These are phyloP conservation scores for Aspergillus pseudoviridinutans DNA, from an alignment of 2,329 filamentous ascomycete species.

Conservation along the genomic window DNA sequence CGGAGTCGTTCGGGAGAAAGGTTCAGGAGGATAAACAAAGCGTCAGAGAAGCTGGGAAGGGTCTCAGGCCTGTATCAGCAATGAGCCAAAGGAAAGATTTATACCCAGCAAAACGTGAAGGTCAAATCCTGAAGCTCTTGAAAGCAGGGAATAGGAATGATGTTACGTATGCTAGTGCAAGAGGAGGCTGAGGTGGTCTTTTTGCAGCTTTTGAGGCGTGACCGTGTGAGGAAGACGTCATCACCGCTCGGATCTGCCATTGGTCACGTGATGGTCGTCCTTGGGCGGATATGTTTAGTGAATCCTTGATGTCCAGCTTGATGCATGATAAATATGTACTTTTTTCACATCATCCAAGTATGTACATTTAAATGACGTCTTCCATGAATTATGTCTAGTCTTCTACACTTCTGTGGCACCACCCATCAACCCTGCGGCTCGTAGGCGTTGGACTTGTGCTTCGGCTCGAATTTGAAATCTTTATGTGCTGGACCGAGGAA, in stretches of 20 bases:
- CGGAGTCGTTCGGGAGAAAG: conserved; percentile 4
- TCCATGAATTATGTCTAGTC: neutral
- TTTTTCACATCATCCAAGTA: neutral
- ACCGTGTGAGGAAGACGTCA: conserved; percentile 29
- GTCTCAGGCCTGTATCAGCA: neutral
- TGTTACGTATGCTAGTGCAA: neutral
- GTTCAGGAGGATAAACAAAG: conserved; percentile 16
- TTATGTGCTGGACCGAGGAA: conserved; percentile 88
- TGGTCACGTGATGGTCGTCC: conserved; percentile 9
- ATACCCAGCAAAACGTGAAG: conserved; percentile 3
- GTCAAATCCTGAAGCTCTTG: neutral
- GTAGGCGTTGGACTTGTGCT: conserved; percentile 94
- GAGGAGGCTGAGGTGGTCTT: conserved; percentile 70
- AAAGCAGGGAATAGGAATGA: neutral
- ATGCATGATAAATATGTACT: neutral
- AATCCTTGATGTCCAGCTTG: neutral
- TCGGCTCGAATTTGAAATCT: conserved; percentile 90
- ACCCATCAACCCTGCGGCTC: conserved; percentile 59
- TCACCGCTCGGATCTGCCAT: conserved; percentile 13
- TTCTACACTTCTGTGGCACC: neutral
- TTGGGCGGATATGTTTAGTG: neutral
- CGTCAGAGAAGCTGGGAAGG: neutral
- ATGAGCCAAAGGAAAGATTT: neutral
- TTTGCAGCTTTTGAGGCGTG: conserved; percentile 14
- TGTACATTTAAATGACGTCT: neutral